Conservation (phyloP, 768 basidiomycete species). For the Termitomyces sp. region DNA sequence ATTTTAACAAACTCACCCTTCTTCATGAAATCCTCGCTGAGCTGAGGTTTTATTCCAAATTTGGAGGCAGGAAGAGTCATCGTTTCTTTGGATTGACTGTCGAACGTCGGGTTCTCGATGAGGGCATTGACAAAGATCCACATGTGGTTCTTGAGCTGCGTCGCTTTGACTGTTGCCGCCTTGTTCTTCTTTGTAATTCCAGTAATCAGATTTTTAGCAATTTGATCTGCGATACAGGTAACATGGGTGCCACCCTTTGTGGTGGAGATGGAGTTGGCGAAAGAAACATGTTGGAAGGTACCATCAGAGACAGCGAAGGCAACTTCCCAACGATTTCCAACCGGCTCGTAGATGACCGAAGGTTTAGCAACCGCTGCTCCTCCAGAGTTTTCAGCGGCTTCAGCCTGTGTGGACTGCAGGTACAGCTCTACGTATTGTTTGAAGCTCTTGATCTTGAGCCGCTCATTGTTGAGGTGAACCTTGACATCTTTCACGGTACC, state of each 20-base stretch:
- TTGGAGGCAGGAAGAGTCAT: slow-evolving; percentile 83
- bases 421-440: slow-evolving; percentile 97
- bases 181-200: slow-evolving; percentile 97
- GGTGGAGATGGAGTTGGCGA: slow-evolving; percentile 96
- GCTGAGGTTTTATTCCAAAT: slow-evolving; percentile 81
- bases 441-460: slow-evolving; percentile 91
- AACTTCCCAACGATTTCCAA: slow-evolving; percentile 87
- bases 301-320: slow-evolving; percentile 95
- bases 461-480: slow-evolving; percentile 89
- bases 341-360: slow-evolving; percentile 75
- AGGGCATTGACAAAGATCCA: slow-evolving; percentile 96
- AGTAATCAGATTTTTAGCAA: slow-evolving; percentile 78
- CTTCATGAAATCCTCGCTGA: slow-evolving; percentile 94
- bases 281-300: slow-evolving; percentile 89
- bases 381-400: slow-evolving; percentile 63
- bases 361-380: slow-evolving; percentile 78
- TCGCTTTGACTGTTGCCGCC: slow-evolving; percentile 86
- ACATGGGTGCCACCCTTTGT: slow-evolving; percentile 97
- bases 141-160: slow-evolving; percentile 96
- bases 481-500: slow-evolving; percentile 94
- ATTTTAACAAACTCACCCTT: slow-evolving; percentile 55
- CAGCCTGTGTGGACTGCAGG: slow-evolving; percentile 68
- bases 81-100: slow-evolving; percentile 98
- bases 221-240: slow-evolving; percentile 75
- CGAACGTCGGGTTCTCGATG: slow-evolving; percentile 97